Evolutionary conservation across 139 green algal genomes (phyloP).

Genomic region (Gonium pectorale): DNA sequence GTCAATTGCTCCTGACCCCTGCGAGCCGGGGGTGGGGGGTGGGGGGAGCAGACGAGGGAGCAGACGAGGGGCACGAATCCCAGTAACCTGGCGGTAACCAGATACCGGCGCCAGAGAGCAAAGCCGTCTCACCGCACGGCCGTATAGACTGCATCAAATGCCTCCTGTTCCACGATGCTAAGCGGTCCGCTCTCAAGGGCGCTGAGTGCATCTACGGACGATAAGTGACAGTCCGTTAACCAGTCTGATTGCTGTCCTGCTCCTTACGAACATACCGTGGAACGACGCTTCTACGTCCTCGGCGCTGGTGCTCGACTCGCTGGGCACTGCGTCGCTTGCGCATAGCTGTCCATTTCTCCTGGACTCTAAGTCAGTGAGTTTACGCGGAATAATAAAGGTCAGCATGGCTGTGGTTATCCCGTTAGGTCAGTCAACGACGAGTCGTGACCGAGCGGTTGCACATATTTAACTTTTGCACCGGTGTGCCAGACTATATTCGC

Average conservation of each 20-base stretch:
- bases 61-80: background rate
- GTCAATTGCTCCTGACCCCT: slow-evolving; percentile 2
- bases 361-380: slow-evolving; percentile 8
- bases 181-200: background rate
- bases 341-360: background rate
- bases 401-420: no score
- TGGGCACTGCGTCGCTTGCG: background rate
- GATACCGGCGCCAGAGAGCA: background rate
- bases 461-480: no score
- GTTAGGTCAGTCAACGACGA: no score
- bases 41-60: background rate
- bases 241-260: background rate
- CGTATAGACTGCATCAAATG: background rate
- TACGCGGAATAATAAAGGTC: slow-evolving; percentile 14
- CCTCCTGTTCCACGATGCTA: slow-evolving; percentile 2
- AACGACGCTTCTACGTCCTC: background rate
- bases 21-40: background rate
- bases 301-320: background rate
- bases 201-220: background rate
- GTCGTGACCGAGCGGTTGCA: no score
- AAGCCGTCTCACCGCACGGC: slow-evolving; percentile 2
- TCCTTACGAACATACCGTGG: background rate
- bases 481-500: no score
- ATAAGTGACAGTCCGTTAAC: background rate
- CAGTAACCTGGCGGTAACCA: background rate